Base-by-base conservation (phyloP, 805 yeast genomes). In the Candida ipomoeae region DNA sequence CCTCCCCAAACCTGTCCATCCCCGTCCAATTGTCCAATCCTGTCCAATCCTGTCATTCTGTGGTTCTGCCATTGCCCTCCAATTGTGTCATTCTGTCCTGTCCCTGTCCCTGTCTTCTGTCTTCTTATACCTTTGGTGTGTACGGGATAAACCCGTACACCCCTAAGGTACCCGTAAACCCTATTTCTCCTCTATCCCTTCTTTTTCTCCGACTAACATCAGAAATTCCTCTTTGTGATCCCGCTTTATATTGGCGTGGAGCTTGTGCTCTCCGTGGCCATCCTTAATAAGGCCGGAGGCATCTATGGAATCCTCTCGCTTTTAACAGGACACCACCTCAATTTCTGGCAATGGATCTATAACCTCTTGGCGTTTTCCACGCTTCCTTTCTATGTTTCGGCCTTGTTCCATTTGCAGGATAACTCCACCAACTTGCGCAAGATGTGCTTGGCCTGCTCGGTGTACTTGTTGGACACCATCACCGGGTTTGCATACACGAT, bases 221-320 rank as follows among this genome's bases (percentile, higher is more conserved):
- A 81, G 82, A 78, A 76, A 62, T 89, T 89, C 64, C 63, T 88
- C n/a, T 83, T 84, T 13, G 61, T 78, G 47, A 68, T 89, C 3
- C 97, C 98, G 5, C 77, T 92, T 23, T 89, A 86, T 62, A 75
- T 87, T 21, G 98, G 97, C 13, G 96, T 90, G 21, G 98, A 92
- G 65, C 65, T 89, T 1, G 80, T 86, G 18, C 74, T 90, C 5
- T 85, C 88, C 1, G 74, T 87, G 35, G 86, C 91, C 14, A 78
- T 90, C 35, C 75, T 91, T 55, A 92, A 92, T 71, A 91, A 91
- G 64, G 88, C 91, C 57, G 83, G 96, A 51, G 97, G 98, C 8
- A 74, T 83, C 18, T 92, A 85, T 66, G 99, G 97, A 29, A 72
- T 92, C 34, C 71, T 90, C 20, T 90, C 97, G 0, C 66, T 92